These are phyloP conservation scores for Fusarium miscanthi DNA, from an alignment of 2,329 filamentous ascomycete species.

Conservation along the genomic window DNA sequence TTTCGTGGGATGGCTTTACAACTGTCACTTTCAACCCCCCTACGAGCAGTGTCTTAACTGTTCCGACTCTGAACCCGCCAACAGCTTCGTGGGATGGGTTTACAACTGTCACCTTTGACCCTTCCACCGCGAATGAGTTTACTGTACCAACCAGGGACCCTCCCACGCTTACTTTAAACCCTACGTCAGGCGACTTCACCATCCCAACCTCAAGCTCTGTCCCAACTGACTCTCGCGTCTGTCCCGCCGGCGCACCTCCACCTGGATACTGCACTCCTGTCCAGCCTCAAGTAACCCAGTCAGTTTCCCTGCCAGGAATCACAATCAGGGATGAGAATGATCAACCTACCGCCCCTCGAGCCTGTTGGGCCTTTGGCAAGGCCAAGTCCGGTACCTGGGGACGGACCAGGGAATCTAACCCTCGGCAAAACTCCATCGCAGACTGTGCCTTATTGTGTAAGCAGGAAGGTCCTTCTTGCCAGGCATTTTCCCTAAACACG, in stretches of 20 bases:
- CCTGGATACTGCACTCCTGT: constrained; percentile 9
- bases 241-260: background rate
- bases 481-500: background rate
- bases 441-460: constrained; percentile 19
- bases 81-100: too few species aligned
- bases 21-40: background rate
- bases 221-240: background rate
- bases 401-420: background rate
- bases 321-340: background rate
- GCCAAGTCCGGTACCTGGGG: constrained; percentile 7
- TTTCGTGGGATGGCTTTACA: background rate
- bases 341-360: background rate
- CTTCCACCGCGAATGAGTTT: background rate
- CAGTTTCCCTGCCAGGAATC: background rate
- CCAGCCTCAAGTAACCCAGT: background rate
- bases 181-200: background rate
- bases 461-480: background rate
- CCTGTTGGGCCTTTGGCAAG: constrained; percentile 10
- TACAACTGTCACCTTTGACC: too few species aligned
- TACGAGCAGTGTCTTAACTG: background rate
- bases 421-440: constrained; percentile 15
- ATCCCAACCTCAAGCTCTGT: background rate
- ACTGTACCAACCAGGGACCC: too few species aligned
- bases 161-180: too few species aligned
- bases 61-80: too few species aligned